Evolutionary conservation across 306 rosid species (phyloP), one percentile per base, ranked within the genome.

Genomic region (Medicago lupulina): DNA sequence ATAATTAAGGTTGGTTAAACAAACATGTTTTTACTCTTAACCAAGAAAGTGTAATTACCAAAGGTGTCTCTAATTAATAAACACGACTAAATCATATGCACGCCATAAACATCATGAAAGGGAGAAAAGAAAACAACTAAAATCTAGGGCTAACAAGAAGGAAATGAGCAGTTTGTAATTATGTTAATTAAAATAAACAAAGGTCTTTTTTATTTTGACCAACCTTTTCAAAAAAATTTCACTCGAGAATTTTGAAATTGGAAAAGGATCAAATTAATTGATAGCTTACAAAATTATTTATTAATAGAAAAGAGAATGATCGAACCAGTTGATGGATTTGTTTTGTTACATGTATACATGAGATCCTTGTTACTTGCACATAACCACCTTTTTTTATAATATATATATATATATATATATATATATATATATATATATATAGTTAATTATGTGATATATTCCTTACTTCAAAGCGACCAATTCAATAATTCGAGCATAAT

Each of bases 391-490:
- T 43, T 46, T 13, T 25, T 36, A 19, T 12, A 3, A n/a, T n/a
- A n/a, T n/a, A n/a, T n/a, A n/a, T n/a, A n/a, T n/a, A n/a, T n/a
- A n/a, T n/a, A n/a, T n/a, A n/a, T n/a, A n/a, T n/a, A n/a, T n/a
- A n/a, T n/a, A n/a, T n/a, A n/a, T n/a, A n/a, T n/a, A n/a, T n/a
- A n/a, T n/a, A n/a, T 3, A 13, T 46, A 12, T 4, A 44, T 44
- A 44, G 1, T 71, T 62, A 23, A 66, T 78, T 62, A 71, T n/a
- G 49, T 51, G 67, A 17, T 46, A 54, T 55, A 75, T 71, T 36
- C 76, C 69, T 77, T 39, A 61, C 82, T 78, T 43, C 71, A 60
- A 78, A 78, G 82, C 82, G 34, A 78, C 60, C 63, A 69, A 57
- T 31, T 60, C 55, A 28, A 28, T 28, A 28, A 28, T 28, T 28